Evolutionary conservation across 768 basidiomycete genomes (phyloP).

Genomic region (Tulasnella sp.): DNA sequence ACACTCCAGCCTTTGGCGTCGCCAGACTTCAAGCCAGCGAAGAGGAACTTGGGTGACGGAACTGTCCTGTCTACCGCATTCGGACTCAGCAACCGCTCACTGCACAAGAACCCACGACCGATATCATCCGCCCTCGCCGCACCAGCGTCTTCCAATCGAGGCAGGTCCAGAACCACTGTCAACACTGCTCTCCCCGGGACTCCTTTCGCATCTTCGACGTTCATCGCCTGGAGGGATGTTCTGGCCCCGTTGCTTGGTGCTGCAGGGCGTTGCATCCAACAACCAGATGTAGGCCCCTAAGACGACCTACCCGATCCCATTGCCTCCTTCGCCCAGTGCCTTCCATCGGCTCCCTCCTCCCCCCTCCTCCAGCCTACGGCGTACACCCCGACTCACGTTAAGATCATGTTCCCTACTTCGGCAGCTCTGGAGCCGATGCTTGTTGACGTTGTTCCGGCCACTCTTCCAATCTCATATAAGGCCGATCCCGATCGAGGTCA

Average conservation of each 20-base stretch:
- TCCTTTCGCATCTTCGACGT: neutral
- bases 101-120: too few species aligned
- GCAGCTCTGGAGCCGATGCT: too few species aligned
- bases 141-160: neutral
- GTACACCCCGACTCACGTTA: neutral
- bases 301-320: neutral
- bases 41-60: too few species aligned
- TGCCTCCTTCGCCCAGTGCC: neutral
- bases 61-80: too few species aligned
- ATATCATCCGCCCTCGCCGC: too few species aligned
- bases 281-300: neutral
- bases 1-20: too few species aligned
- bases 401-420: too few species aligned
- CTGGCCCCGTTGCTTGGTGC: neutral
- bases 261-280: neutral
- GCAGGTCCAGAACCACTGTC: neutral
- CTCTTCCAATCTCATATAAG: too few species aligned
- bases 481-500: too few species aligned
- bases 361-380: neutral
- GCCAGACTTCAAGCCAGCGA: too few species aligned
- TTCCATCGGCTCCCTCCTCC: neutral
- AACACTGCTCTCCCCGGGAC: neutral
- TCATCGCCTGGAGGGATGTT: neutral
- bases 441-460: too few species aligned
- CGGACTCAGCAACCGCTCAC: too few species aligned